phyloP scores from a whole-genome alignment of 2,329 filamentous ascomycete species.

The Colletotrichum melonis region DNA sequence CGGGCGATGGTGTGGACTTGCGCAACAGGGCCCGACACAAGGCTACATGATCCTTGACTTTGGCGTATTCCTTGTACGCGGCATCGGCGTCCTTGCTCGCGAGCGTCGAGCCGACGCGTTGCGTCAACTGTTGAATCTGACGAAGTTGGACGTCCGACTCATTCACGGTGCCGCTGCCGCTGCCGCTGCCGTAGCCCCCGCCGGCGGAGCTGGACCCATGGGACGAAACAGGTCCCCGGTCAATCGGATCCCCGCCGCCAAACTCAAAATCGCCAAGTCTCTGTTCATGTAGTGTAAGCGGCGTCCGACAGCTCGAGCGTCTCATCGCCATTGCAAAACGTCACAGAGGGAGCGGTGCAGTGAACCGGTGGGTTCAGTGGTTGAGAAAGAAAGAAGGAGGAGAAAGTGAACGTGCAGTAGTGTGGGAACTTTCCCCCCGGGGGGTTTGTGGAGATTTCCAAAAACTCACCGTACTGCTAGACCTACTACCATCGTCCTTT shows the following conservation, averaged over 20 bases:
- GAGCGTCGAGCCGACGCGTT: constrained; percentile 48
- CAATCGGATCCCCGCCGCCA: background rate
- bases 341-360: background rate
- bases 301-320: background rate
- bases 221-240: background rate
- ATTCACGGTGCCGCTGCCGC: constrained; percentile 37
- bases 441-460: background rate
- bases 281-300: constrained; percentile 1
- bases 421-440: no score
- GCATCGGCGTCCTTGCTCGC: constrained; percentile 52
- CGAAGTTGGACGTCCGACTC: constrained; percentile 47
- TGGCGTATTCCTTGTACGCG: constrained; percentile 57
- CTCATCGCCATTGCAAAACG: background rate
- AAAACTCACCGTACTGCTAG: background rate
- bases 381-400: background rate
- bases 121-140: constrained; percentile 48
- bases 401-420: background rate
- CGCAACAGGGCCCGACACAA: constrained; percentile 5
- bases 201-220: constrained; percentile 41
- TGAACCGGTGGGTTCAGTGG: no score
- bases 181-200: background rate
- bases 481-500: background rate
- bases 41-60: constrained; percentile 42
- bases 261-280: constrained; percentile 1
- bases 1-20: background rate